Evolutionary conservation across 768 basidiomycete species (phyloP), one percentile per base, ranked within the genome.

Genomic region (Mycena indigotica): DNA sequence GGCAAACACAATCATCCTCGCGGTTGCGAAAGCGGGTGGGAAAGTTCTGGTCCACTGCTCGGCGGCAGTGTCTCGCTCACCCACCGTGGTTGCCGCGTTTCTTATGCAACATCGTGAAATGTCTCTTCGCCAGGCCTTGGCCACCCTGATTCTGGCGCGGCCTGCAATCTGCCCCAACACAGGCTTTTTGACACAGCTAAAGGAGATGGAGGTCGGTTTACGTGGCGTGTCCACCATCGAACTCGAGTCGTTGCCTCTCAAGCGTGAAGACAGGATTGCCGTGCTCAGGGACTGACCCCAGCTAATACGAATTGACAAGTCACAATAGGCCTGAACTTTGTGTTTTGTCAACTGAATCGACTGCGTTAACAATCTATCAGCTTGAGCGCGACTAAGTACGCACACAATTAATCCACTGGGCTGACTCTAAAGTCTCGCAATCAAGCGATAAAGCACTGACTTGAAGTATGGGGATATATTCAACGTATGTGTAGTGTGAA

Each of bases 11-110:
- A 67, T 75, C 26, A 76, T 77, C 60, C 66, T 73, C 25, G 50
- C 50, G 16, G 70, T 67, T 1, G 50, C 68, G n/a, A 45, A 56
- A 15, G 61, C 58, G 12, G 66, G 59, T 26, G 74, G 75, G 32
- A 70, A 60, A 52, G 72, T 80, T 30, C 68, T 81, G 5, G 73
- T 80, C 0, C 80, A 81, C 54, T 81, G 80, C 63, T 70, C 69
- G 1, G 79, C 77, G 1, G 80, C 70, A 13, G 72, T 80, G 6
- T 80, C 77, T 3, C 76, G 80, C n/a, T 78, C 77, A 8, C 80
- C 78, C 2, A 75, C 68, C 8, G 57, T 81, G 38, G 70, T 79
- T 48, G 65, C 68, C 1, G 77, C 70, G 23, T 81, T 79, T 55
- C 66, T 80, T 19, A 76, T 80, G 74, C 70, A 69, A 45, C 49